phyloP scores from a whole-genome alignment of 768 basidiomycete species.

The Suillus bovinus region DNA sequence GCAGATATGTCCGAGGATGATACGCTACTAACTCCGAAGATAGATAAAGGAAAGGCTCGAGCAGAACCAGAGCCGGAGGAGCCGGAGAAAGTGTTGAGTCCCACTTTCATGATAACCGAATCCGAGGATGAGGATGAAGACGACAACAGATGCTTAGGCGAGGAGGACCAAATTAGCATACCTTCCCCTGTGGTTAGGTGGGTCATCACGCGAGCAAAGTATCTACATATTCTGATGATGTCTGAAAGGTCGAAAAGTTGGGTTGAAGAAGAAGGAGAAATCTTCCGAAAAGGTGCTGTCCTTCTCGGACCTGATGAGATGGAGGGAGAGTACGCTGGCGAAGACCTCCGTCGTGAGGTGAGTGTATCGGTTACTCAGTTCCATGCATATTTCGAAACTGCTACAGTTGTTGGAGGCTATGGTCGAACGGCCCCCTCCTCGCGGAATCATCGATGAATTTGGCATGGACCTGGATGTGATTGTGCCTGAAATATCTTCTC shows the following conservation, averaged over 20 bases:
- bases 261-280: slow-evolving; percentile 95
- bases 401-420: slow-evolving; percentile 77
- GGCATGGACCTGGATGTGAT: slow-evolving; percentile 37
- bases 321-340: slow-evolving; percentile 87
- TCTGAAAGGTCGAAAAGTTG: slow-evolving; percentile 65
- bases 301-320: slow-evolving; percentile 83
- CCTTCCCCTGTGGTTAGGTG: slow-evolving; percentile 29
- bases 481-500: slow-evolving; percentile 8
- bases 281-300: slow-evolving; percentile 88
- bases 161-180: slow-evolving; percentile 25
- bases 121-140: slow-evolving; percentile 55
- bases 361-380: slow-evolving; percentile 14
- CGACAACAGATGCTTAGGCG: slow-evolving; percentile 32
- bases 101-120: slow-evolving; percentile 53
- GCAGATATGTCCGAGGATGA: slow-evolving; percentile 19
- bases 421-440: slow-evolving; percentile 83
- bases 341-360: slow-evolving; percentile 83
- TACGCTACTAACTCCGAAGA: slow-evolving; percentile 54
- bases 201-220: neutral
- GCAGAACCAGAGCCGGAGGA: slow-evolving; percentile 70
- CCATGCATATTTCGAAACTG: neutral
- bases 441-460: slow-evolving; percentile 66
- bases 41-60: slow-evolving; percentile 79
- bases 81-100: slow-evolving; percentile 71
- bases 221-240: neutral